Evolutionary conservation across 2,329 filamentous ascomycete species (phyloP).

Genomic region (Domatiomyces globalis): DNA sequence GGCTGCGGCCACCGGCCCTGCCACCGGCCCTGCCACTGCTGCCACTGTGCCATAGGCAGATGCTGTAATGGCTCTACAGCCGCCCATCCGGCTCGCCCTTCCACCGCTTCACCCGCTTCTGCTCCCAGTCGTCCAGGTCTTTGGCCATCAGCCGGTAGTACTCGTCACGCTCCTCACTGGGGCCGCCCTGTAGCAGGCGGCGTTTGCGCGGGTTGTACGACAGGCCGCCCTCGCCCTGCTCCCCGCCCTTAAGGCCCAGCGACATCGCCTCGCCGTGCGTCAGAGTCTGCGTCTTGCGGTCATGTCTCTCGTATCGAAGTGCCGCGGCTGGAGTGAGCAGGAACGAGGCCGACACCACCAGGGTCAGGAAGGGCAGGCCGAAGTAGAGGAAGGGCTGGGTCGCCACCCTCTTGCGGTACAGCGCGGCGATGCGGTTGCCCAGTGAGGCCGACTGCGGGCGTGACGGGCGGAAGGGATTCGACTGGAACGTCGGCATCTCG

Average conservation of each 20-base stretch:
- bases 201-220: constrained; percentile 32
- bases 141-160: constrained; percentile 59
- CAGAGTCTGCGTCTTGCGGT: constrained; percentile 75
- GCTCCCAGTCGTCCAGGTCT: constrained; percentile 92
- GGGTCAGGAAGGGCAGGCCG: constrained; percentile 77
- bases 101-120: constrained; percentile 80
- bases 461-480: constrained; percentile 51
- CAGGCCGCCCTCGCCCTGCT: constrained; percentile 64
- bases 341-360: constrained; percentile 87
- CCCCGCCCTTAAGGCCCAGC: constrained; percentile 56
- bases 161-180: constrained; percentile 30
- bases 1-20: background rate
- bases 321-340: constrained; percentile 89
- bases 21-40: background rate
- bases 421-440: constrained; percentile 46
- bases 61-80: constrained; percentile 35
- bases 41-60: background rate
- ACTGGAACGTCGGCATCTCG: constrained; percentile 49
- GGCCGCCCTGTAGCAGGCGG: constrained; percentile 12
- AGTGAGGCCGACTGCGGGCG: constrained; percentile 17
- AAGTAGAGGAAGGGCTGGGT: constrained; percentile 83
- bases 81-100: constrained; percentile 82
- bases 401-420: constrained; percentile 61
- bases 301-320: constrained; percentile 82
- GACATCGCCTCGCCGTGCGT: constrained; percentile 76